Evolutionary conservation across 2,329 filamentous ascomycete genomes (phyloP), one percentile per base, ranked within the genome.

Genomic region (Nothomitra cinnamomea): DNA sequence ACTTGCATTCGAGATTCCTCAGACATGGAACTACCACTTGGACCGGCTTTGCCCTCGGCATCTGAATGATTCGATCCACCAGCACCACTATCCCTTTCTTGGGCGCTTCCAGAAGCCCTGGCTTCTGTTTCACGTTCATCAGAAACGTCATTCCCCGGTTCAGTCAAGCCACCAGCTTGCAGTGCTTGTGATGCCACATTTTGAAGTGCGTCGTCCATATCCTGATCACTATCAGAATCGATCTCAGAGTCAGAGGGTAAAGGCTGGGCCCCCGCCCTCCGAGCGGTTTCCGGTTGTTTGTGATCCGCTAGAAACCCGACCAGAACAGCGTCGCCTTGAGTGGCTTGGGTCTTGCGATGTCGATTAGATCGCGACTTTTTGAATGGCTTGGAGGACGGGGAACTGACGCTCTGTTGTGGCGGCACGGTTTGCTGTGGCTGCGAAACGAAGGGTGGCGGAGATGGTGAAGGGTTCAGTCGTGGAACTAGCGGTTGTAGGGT

Each of bases 281-380:
- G 69, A 55, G 81, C 80, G 61, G 87, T 76, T 51, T 87, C 80
- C 51, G 77, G 79, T 59, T 72, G 72, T 62, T 79, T 79, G 61
- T 80, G 78, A 60, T 71, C 77, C 70, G 17, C 45, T 49, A 89
- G 74, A 64, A 74, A 72, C 55, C 70, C 68, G 57, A 90, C 74
- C 65, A 90, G 72, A 58, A 86, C 79, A 60, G 73, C 77, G 74
- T 85, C 80, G 60, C 76, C 78, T 63, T 77, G 76, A 60, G 70
- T 78, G 42, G 76, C 70, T 58, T 67, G 71, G 57, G 73, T 67
- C 75, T 78, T 79, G 61, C 58, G 60, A 71, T 28, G 74, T 74
- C 72, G 71, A 68, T 62, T 71, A 72, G 63, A 70, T 71, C 65
- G 66, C 64, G 60, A 64, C 65, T 24, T 25, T 17, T 50, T 60